phyloP scores from a whole-genome alignment of 495 filamentous ascomycete species.

The Cladorrhinum samala region DNA sequence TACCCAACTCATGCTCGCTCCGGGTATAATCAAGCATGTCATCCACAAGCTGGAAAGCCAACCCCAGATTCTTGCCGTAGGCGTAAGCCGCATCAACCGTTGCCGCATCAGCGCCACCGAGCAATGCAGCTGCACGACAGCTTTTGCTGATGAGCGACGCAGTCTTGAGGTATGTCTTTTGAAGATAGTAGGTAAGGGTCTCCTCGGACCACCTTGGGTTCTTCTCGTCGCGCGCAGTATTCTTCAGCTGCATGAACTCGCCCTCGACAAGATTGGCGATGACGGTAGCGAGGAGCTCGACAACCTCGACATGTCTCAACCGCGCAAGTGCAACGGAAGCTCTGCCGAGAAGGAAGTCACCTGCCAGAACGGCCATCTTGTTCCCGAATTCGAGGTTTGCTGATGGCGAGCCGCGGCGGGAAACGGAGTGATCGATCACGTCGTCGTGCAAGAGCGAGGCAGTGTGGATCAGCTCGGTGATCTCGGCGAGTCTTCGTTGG shows the following conservation, averaged over 20 bases:
- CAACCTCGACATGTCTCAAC: slow-evolving; percentile 85
- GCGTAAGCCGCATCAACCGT: slow-evolving; percentile 85
- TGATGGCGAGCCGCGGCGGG: slow-evolving; percentile 73
- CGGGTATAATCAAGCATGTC: slow-evolving; percentile 97
- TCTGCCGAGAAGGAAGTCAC: slow-evolving; percentile 87
- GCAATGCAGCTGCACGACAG: slow-evolving; percentile 80
- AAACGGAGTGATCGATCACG: slow-evolving; percentile 87
- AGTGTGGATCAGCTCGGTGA: slow-evolving; percentile 94
- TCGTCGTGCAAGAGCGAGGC: slow-evolving; percentile 96
- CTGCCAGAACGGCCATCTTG: slow-evolving; percentile 96
- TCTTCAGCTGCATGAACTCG: slow-evolving; percentile 99
- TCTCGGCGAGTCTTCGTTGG: slow-evolving; percentile 90
- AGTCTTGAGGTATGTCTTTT: slow-evolving; percentile 97
- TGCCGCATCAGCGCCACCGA: slow-evolving; percentile 68
- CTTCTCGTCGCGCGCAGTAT: slow-evolving; percentile 80
- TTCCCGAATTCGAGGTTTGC: slow-evolving; percentile 94
- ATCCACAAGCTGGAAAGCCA: slow-evolving; percentile 97
- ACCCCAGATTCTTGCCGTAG: slow-evolving; percentile 85
- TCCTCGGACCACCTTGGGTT: slow-evolving; percentile 79
- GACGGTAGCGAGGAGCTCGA: slow-evolving; percentile 88
- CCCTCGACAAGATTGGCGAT: slow-evolving; percentile 97
- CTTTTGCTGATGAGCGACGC: slow-evolving; percentile 93
- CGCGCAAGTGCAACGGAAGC: slow-evolving; percentile 91
- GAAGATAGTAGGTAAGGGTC: slow-evolving; percentile 87
- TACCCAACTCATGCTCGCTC: slow-evolving; percentile 76